Base-by-base conservation (phyloP, 192 early-diverging fungal species). In the Coemansia sp. region DNA sequence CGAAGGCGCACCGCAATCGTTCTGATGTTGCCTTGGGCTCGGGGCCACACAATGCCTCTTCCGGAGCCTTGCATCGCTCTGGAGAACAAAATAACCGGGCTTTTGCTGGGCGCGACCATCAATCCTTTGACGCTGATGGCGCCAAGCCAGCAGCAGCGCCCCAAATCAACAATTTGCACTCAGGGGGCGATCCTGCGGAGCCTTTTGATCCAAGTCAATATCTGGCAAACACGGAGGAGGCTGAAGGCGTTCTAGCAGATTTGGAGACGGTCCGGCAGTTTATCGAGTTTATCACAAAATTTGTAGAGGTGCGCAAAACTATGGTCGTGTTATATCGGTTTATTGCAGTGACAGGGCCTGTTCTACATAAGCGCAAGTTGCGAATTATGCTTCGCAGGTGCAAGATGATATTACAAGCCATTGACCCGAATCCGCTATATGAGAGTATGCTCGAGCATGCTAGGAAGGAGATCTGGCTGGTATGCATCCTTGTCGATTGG, bases 321-420 rank as follows among this genome's bases (percentile, higher is more conserved):
- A 74, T 81, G 78, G 62, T 75, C 14, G 73, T 81, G 38, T 66
- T 81, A 3, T 81, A 81, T 41, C 73, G 78, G 34, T 74, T 81
- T 26, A 50, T 75, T 22, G 78, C 78, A 2, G 67, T 69, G 21
- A 81, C 78, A 1, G 72, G 78, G 0, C 78, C 78, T 16, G 73
- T 75, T n/a, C 63, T 81, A 14, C 64, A 81, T 53, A 53, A 54
- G 18, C 60, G 49, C 25, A 69, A 66, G 53, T 69, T 81, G 28
- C 44, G 51, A 21, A 57, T 66, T 21, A 70, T 81, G 54, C 69
- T 81, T 24, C 56, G 52, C 9, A 65, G 57, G 21, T 81, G 78
- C 73, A 56, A 48, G 38, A 48, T 21, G 9, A 21, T 59, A 19
- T 60, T 81, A 21, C 34, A 67, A 22, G 32, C 69, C 23, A 69